Percentiles rank a stretch among this genome's conserved stretches.
Evolutionary conservation across 2,329 filamentous ascomycete species (phyloP).

Genomic region (Seiridium cupressi): DNA sequence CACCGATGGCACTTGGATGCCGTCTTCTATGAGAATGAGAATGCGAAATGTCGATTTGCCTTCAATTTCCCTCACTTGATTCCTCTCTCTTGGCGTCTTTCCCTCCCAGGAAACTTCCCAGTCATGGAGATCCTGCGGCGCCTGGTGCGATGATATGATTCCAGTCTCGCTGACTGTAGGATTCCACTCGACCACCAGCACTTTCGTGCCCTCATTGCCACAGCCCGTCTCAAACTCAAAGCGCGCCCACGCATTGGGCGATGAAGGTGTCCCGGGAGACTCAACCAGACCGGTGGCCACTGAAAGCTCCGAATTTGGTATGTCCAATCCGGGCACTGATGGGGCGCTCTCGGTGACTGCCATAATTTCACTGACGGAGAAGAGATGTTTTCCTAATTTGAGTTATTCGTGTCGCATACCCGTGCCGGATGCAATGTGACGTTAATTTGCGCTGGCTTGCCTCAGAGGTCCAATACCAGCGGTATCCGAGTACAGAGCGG

Average conservation of each 20-base stretch:
- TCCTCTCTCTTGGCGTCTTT: constrained; percentile 59
- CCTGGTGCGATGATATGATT: constrained; percentile 24
- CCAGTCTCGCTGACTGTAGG: constrained; percentile 44
- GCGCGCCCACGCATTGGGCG: constrained; percentile 62
- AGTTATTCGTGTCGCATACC: neutral
- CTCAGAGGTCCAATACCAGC: neutral
- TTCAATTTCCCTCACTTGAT: constrained; percentile 61
- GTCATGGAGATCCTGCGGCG: constrained; percentile 17
- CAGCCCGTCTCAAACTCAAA: constrained; percentile 82
- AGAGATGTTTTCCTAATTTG: neutral
- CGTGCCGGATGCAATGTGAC: neutral
- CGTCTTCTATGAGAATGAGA: constrained; percentile 79
- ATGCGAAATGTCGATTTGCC: constrained; percentile 55
- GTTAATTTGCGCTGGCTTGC: neutral
- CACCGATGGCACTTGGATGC: constrained; percentile 67
- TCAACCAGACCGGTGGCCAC: constrained; percentile 1
- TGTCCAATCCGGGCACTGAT: neutral
- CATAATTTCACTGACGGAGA: neutral
- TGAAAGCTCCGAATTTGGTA: neutral
- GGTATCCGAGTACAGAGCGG: neutral
- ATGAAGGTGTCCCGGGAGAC: constrained; percentile 9
- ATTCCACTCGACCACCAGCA: constrained; percentile 92
- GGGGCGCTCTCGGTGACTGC: neutral
- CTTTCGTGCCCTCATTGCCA: constrained; percentile 82
- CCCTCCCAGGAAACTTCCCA: constrained; percentile 87